Base-by-base conservation (phyloP, 371 early-diverging fungal species). In the Chytridium lagenaria region DNA sequence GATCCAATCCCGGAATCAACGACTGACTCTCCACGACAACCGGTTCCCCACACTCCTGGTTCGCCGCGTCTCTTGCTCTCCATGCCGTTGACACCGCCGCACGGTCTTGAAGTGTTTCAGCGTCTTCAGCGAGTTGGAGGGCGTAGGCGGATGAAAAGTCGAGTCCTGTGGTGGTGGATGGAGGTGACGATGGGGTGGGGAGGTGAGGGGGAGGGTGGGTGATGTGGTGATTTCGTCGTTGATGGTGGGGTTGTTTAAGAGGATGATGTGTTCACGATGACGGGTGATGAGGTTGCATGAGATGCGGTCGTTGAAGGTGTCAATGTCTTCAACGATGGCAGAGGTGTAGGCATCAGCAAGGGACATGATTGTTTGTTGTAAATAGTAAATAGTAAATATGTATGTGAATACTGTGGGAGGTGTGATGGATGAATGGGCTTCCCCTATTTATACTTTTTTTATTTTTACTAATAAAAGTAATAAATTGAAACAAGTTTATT, bases 211-310 rank as follows among this genome's bases (percentile, higher is more conserved):
- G 55, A 55, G 44, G 44, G 19, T 19, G 44, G 44, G 7, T 44
- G 44, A 12, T 19, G 44, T 7, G 44, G 19, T 44, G 44, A 44
- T 19, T 44, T 44, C 44, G 55, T 52, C 55, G 55, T 52, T 26
- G 55, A 26, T n/a, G 55, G 5, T 5, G 55, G 7, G n/a, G 12
- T 10, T 52, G 55, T 10, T 22, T 7, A 5, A n/a, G 19, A 61
- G 61, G 10, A 28, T 3, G 36, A 61, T 26, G 26, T 34, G 12
- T 37, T 61, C 61, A 5, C 37, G 7, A 23, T 61, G 61, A 10
- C 61, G 7, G 7, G 61, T 61, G 61, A 61, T 37, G 61, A 61
- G 61, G 61, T 61, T 61, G 61, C 61, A 61, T 7, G 61, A 34
- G 61, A 61, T 37, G 36, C 61, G 61, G 26, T 61, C 61, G 61